Evolutionary conservation across 148 eudicot genomes (phyloP).

Genomic region (Persicaria maculosa): DNA sequence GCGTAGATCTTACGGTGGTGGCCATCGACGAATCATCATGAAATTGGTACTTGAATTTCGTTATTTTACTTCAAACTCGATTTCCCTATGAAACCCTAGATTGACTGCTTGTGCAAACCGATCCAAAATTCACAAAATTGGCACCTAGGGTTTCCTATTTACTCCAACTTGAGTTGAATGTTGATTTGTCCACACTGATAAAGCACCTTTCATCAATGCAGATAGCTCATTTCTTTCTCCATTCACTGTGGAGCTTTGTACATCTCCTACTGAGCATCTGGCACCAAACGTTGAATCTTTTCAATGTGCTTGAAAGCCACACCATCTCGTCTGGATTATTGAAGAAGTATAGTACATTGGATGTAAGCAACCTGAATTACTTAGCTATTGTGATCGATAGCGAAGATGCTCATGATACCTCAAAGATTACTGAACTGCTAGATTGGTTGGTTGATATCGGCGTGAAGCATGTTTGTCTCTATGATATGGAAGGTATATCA

Average conservation of each 20-base stretch:
- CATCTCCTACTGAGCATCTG: slow-evolving; percentile 53
- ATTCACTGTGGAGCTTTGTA: slow-evolving; percentile 42
- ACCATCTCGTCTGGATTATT: slow-evolving; percentile 39
- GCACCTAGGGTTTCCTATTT: neutral
- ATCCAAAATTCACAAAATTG: neutral
- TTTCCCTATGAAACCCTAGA: neutral
- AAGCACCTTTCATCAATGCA: slow-evolving; percentile 26
- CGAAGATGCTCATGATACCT: slow-evolving; percentile 61
- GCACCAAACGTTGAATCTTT: slow-evolving; percentile 25
- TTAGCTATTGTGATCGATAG: slow-evolving; percentile 79
- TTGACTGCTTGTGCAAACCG: neutral
- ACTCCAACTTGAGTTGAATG: neutral
- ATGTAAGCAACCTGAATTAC: slow-evolving; percentile 52
- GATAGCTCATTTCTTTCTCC: slow-evolving; percentile 34
- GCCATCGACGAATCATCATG: too few relatives aligned
- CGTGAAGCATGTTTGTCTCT: slow-evolving; percentile 68
- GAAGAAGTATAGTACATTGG: slow-evolving; percentile 39
- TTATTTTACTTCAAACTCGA: too few relatives aligned
- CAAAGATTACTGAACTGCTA: slow-evolving; percentile 58
- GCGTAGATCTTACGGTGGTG: too few relatives aligned
- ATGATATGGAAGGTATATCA: slow-evolving; percentile 85
- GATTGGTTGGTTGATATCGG: slow-evolving; percentile 63
- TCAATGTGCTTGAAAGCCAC: slow-evolving; percentile 48
- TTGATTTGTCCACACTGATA: neutral
- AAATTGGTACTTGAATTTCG: too few relatives aligned